Base-by-base conservation (phyloP, 352 stramenopile species). In the Phytophthora colocasiae region DNA sequence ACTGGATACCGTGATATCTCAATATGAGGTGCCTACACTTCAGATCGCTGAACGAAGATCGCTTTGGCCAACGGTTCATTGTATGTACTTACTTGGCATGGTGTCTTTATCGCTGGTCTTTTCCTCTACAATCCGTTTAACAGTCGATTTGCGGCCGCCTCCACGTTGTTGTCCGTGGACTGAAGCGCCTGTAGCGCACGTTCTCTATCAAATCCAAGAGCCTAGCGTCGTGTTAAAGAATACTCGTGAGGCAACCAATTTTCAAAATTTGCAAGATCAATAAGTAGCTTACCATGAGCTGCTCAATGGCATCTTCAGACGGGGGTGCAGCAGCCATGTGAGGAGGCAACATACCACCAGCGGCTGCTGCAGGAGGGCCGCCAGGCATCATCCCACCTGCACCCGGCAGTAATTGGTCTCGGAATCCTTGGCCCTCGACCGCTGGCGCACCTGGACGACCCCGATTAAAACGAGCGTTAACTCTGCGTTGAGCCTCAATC, bases 161-260 rank as follows among this genome's bases (percentile, higher is more conserved):
- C 86, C n/a, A 96, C 85, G 50, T 96, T 96, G 73, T 95, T 95
- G 59, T 90, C 74, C 9, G 85, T 87, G 10, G 79, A 73, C 56
- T 87, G 86, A 57, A 96, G 74, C 22, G 88, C 88, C 17, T 73
- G 75, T n/a, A 93, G 73, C 19, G 85, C 76, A 29, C 75, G 83
- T 46, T 71, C 54, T 71, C 63, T 71, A 47, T 71, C 54, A 46
- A 71, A 71, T 34, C 63, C 63, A 31, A 71, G 55, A 5, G 55
- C 55, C 63, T 71, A 60, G 57, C 11, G 15, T 63, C 15, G 12
- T 40, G 63, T 22, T 26, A 22, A 48, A 49, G 44, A 63, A 43
- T 12, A 47, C 12, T 39, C 10, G 32, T 51, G n/a, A 62, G 19
- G 57, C 47, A 50, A 68, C 12, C 41, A 49, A 15, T 14, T 66